Evolutionary conservation across 768 basidiomycete species (phyloP).

Genomic region (Serendipita vermifera): DNA sequence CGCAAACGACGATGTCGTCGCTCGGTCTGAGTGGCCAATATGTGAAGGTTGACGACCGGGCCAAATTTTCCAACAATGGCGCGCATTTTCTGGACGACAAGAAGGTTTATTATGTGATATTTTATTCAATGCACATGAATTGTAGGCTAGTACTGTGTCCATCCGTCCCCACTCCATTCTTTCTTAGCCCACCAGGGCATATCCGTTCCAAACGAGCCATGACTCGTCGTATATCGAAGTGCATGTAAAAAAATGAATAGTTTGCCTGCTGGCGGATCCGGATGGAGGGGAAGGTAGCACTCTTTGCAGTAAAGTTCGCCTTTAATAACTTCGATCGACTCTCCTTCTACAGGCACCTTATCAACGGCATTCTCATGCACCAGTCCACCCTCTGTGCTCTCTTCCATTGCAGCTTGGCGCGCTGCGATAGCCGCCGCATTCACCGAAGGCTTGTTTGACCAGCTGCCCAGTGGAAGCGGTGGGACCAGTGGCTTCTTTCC

Average conservation of each 20-base stretch:
- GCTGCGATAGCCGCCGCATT: background rate
- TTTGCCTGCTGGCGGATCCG: conserved; percentile 84
- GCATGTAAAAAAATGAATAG: conserved; percentile 96
- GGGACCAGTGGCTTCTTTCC: conserved; percentile 4
- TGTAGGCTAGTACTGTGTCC: background rate
- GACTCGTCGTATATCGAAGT: conserved; percentile 62
- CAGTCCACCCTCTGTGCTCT: too few species aligned
- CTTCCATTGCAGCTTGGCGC: too few species aligned
- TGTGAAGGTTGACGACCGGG: too few species aligned
- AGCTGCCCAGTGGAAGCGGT: background rate
- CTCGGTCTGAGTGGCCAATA: too few species aligned
- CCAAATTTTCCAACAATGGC: too few species aligned
- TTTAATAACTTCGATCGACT: too few species aligned
- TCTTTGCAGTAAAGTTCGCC: conserved; percentile 58
- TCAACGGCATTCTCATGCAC: conserved; percentile 2
- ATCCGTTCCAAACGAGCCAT: conserved; percentile 73
- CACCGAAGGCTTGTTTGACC: background rate
- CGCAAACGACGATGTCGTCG: too few species aligned
- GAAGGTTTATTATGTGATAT: too few species aligned
- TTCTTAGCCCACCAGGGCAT: conserved; percentile 76
- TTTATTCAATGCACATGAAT: background rate
- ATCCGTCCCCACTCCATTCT: conserved; percentile 13
- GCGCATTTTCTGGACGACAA: too few species aligned
- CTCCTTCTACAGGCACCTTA: conserved; percentile 9
- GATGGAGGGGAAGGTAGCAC: conserved; percentile 85